Evolutionary conservation across 2,329 filamentous ascomycete genomes (phyloP).

Genomic region (Rhynchosporium secalis): DNA sequence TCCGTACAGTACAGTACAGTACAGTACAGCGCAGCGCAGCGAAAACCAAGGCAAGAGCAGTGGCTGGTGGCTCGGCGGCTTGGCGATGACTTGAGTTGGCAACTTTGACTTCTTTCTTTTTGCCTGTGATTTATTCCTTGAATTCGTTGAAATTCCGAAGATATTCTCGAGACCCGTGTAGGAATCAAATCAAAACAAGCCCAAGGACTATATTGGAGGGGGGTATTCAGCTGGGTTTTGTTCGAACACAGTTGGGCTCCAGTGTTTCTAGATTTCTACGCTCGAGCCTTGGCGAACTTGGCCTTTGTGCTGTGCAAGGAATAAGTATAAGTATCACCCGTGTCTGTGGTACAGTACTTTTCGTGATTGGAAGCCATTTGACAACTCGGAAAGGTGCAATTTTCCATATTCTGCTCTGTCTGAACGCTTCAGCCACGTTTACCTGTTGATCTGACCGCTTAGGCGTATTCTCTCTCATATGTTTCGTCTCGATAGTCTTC

Average conservation of each 20-base stretch:
- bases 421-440: no score
- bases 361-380: constrained; percentile 18
- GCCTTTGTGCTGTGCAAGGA: constrained; percentile 10
- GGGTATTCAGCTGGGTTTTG: not conserved
- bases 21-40: no score
- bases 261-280: constrained; percentile 9
- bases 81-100: not conserved
- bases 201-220: not conserved
- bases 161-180: not conserved
- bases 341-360: not conserved
- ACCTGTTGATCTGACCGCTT: no score
- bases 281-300: constrained; percentile 15
- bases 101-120: not conserved
- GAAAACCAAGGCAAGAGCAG: not conserved
- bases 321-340: not conserved
- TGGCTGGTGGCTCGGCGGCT: not conserved
- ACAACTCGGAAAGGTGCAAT: constrained; percentile 7
- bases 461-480: no score
- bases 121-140: not conserved
- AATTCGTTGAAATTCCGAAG: not conserved
- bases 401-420: not conserved
- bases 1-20: constrained; percentile 15
- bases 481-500: not conserved
- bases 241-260: not conserved
- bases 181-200: not conserved